Evolutionary conservation across 1,284 basidiomycete species (phyloP), one percentile per base, ranked within the genome.

Genomic region (Trichosporon sp.): DNA sequence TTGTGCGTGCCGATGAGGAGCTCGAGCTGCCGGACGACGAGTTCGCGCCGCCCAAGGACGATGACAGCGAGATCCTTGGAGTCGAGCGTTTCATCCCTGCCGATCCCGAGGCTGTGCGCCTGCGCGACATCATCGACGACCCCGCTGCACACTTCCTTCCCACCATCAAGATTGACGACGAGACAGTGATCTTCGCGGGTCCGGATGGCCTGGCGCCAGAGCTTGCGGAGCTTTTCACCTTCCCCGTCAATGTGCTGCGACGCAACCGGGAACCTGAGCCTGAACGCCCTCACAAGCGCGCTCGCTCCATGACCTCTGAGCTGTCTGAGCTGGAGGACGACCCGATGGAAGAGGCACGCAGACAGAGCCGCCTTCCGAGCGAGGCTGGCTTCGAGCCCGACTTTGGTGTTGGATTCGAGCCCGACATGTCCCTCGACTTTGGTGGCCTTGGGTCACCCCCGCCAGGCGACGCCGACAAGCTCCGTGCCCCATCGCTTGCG

Each of bases 111-210:
- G 86, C 92, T 60, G 88, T 92, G 84, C 88, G 89, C 23, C 83
- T 95, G 9, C 84, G 90, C 59, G 88, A 90, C 73, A 92, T 95
- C 71, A 87, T 90, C 36, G 86, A 89, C 25, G 91, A 96, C 72
- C 93, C 93, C 14, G 81, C 90, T 2, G 82, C 88, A 3, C 88
- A 94, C 75, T 95, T 95, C 81, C 80, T 95, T 58, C 92, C 93
- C 1, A 90, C 87, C 1, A 82, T 85, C 37, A 88, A 87, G 5
- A 82, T 87, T 8, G 85, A 86, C 52, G 89, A 87, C 16, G 86
- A 86, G 11, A 76, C 79, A 5, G 88, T 88, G 79, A 88, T 93
- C 76, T 90, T 86, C 71, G 89, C 88, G 54, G 92, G 88, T 0
- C 91, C 90, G 2, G 81, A 93, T 27, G 77, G 76, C 0, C 69